These are phyloP conservation scores for Fomitopsis schrenkii DNA, from an alignment of 1,284 basidiomycete genomes.

Conservation along the genomic window DNA sequence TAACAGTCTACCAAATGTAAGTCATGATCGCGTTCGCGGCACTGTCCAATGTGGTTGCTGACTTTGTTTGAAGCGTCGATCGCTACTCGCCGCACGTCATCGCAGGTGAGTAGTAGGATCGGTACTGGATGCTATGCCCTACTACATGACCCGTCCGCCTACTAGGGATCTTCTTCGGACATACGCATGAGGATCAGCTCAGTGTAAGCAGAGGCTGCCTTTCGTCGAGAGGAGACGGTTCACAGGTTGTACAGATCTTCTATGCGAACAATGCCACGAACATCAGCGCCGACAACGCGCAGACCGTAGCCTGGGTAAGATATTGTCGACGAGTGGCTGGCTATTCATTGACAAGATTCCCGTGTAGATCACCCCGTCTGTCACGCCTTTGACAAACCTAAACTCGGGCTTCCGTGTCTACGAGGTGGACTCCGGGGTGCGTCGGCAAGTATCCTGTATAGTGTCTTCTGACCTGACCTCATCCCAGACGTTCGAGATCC, in stretches of 20 bases:
- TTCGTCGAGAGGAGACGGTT: background rate
- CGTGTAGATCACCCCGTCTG: slow-evolving; percentile 56
- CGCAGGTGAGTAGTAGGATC: slow-evolving; percentile 45
- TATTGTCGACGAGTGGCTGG: background rate
- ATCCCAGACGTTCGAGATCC: slow-evolving; percentile 63
- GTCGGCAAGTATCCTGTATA: slow-evolving; percentile 16
- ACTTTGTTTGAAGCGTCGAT: slow-evolving; percentile 57
- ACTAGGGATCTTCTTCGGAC: slow-evolving; percentile 74
- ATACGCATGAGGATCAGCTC: slow-evolving; percentile 79
- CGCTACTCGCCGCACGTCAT: slow-evolving; percentile 77
- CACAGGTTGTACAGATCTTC: slow-evolving; percentile 48
- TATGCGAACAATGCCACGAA: slow-evolving; percentile 72
- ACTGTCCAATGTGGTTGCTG: background rate
- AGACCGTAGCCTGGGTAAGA: slow-evolving; percentile 49
- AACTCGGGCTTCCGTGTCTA: slow-evolving; percentile 81
- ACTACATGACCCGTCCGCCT: too few relatives aligned
- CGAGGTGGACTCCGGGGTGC: slow-evolving; percentile 69
- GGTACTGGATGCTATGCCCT: too few relatives aligned
- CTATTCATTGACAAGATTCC: background rate
- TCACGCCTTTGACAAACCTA: slow-evolving; percentile 71
- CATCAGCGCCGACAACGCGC: slow-evolving; percentile 53
- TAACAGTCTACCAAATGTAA: slow-evolving; percentile 70
- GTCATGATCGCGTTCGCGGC: slow-evolving; percentile 9
- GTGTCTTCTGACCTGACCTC: background rate
- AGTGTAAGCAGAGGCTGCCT: slow-evolving; percentile 39